Base-by-base conservation (phyloP, 1,139 yeast genomes). In the Magnusiomyces suaveolens region DNA sequence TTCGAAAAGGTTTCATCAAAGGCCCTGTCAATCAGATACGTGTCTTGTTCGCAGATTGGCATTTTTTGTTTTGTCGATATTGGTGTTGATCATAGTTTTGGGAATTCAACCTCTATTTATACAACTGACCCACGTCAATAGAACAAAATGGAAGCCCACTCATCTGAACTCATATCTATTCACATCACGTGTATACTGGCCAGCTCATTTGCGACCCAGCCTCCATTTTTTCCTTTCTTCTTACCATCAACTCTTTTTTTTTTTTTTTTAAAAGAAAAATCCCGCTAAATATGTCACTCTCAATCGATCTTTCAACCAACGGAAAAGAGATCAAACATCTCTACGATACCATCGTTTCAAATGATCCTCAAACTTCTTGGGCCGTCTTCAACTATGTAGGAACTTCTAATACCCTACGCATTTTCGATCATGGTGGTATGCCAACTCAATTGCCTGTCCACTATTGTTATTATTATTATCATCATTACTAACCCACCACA, bases 351-450 rank as follows among this genome's bases (percentile, higher is more conserved):
- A 73, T 74, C 51, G 69, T 72, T 26, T 66, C 73, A 50, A 71
- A 72, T 52, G 76, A 73, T 58, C 72, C 74, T 43, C 66, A 62
- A 29, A 60, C 64, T 39, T 62, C 69, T 24, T 74, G 77, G 77
- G 75, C 75, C 25, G 69, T 74, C 50, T 73, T 72, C 63, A 69
- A 69, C 56, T 73, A 73, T 58, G 74, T 65, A 46, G 68, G 71
- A 46, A 59, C 61, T 51, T 63, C 71, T 49, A 67, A 66, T 55
- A 67, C 69, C 10, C 62, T 74, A 48, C 61, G 60, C 52, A 71
- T 72, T n/a, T 57, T 57, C 26, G 65, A 66, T 26, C 61, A 66
- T 51, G 74, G 74, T 38, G 60, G 68, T 63, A 55, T 48, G 64
- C 59, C 10, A 26, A 43, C 24, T n/a, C 21, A 29, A 46, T 29